These are phyloP conservation scores for Amniculicola lignicola DNA, from an alignment of 495 filamentous ascomycete species.

Conservation along the genomic window DNA sequence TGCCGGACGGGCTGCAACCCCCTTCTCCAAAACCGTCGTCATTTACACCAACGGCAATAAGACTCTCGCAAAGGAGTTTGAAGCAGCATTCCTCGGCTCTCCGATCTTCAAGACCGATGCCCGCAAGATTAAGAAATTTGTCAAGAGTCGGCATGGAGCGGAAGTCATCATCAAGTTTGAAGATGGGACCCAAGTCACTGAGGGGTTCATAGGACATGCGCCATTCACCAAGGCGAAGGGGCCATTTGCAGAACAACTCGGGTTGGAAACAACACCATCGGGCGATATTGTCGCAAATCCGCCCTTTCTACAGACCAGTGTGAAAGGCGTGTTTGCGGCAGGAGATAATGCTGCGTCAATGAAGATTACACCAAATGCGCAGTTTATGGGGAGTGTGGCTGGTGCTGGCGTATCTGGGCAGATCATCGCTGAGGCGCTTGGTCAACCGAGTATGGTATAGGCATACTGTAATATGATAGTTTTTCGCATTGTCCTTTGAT, in stretches of 20 bases:
- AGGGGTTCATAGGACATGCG: slow-evolving; percentile 1
- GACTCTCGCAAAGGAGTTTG: background rate
- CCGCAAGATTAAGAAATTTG: slow-evolving; percentile 1
- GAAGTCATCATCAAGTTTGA: slow-evolving; percentile 5
- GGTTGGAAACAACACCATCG: background rate
- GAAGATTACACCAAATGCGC: slow-evolving; percentile 3
- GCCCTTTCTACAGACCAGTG: background rate
- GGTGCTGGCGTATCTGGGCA: slow-evolving; percentile 15
- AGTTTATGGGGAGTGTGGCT: slow-evolving; percentile 9
- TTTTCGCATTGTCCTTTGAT: too few species aligned
- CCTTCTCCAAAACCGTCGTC: slow-evolving; percentile 2
- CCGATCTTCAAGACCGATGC: background rate
- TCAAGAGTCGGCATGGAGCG: background rate
- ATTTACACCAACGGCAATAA: slow-evolving; percentile 20
- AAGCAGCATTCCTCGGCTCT: background rate
- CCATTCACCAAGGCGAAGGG: background rate
- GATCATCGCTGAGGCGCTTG: slow-evolving; percentile 14
- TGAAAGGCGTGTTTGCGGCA: background rate
- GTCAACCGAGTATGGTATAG: slow-evolving; percentile 14
- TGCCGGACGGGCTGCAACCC: background rate
- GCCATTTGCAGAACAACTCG: slow-evolving; percentile 2
- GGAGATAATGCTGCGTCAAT: background rate
- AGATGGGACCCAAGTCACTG: background rate
- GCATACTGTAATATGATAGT: too few species aligned
- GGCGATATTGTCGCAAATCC: background rate